Base-by-base conservation (phyloP, 208 protist genomes). In the Crithidia acanthocephali region DNA sequence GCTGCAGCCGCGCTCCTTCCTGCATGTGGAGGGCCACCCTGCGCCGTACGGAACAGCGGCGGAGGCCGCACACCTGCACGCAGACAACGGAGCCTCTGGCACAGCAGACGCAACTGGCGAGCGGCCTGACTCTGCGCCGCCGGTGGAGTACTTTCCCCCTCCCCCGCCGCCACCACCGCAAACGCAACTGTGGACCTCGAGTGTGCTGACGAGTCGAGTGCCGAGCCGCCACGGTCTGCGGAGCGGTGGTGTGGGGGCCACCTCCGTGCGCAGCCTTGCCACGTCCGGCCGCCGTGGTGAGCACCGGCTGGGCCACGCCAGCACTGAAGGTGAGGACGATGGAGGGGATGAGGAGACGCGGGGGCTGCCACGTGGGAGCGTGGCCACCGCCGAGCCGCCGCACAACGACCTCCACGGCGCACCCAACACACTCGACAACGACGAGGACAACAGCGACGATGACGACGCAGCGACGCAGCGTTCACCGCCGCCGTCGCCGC, bases 1-100 rank as follows among this genome's bases (percentile, higher is more conserved):
- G 61, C 28, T 92, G 48, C 53, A 90, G 25, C 90, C 90, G 13
- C 79, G 90, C 13, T 58, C 65, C 16, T 95, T 89, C 56, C 66
- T 95, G 51, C 72, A 88, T 40, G 74, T 93, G 18, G 84, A 88
- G 30, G 90, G 85, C 9, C 58, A 75, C 32, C 71, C 76, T 6
- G 80, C 84, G 13, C 83, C 85, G 22, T 71, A 56, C 77, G 80
- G 83, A 20, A 71, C 70, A 9, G 59, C 77, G 22, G 78, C 74
- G 40, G 76, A 78, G 23, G n/a, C 16, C 13, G 44, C 55, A 9
- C 9, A 48, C 44, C 42, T 45, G 20, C 50, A 28, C 8, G 45
- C 35, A 42, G 32, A 35, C 35, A n/a, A n/a, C n/a, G n/a, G n/a
- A n/a, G 59, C 44, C 11, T 47, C 47, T 27, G 52, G 10, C 53